Base-by-base conservation (phyloP, 768 basidiomycete species). In the Macrolepiota dolichaula region DNA sequence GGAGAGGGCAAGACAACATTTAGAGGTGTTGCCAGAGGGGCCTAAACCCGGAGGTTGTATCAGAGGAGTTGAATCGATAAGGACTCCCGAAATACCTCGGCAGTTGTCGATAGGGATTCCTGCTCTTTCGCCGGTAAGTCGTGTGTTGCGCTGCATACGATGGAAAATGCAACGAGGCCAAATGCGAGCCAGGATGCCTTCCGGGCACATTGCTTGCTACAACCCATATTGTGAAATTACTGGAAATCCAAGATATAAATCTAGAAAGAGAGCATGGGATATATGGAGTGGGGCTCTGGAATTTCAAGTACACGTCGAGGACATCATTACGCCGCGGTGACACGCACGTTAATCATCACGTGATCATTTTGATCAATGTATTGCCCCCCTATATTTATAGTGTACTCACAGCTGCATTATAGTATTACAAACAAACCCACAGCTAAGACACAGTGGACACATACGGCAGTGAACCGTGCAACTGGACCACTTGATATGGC, bases 171-270 rank as follows among this genome's bases (percentile, higher is more conserved):
- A 65, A 85, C 73, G 64, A 87, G 76, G 59, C 81, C 83, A 72
- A 86, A 85, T 52, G 84, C 83, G 49, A 87, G 70, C 85, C 86
- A 87, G 51, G 79, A 74, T 50, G 82, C 82, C 67, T 81, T 82
- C 65, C 77, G 69, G 58, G 75, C 70, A 64, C 69, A 74, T 53
- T 71, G 65, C 64, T 72, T 69, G 66, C 68, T 69, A 46, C 65
- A 56, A 57, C 67, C 62, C 72, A 73, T 73, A 36, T 35, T 50
- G 50, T 15, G 27, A 47, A 55, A 52, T 59, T 51, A 40, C n/a
- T 29, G 36, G 37, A 38, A 29, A 51, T 42, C 24, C 13, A 49
- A 38, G 10, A 24, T 36, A 25, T 24, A 11, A 35, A 37, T 49
- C 24, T 32, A 55, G 51, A 51, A 50, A 55, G 40, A 24, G 61